Conservation (phyloP, 2,329 filamentous ascomycete genomes). For the Mycosphaerella sp. region DNA sequence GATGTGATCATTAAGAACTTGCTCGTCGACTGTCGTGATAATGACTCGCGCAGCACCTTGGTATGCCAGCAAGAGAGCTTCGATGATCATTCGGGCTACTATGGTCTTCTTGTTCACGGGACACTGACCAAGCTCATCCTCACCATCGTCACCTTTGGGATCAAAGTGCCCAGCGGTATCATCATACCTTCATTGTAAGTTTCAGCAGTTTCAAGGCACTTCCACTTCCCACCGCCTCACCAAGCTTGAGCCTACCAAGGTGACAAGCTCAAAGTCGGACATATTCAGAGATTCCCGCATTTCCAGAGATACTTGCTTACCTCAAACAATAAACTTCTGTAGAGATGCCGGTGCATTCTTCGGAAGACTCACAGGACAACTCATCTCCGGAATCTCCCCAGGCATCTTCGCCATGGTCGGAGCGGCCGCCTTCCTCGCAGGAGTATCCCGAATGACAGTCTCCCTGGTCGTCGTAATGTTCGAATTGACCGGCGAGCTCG, state of each 20-base stretch:
- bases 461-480: constrained; percentile 57
- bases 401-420: constrained; percentile 59
- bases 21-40: constrained; percentile 48
- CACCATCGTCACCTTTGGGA: constrained; percentile 54
- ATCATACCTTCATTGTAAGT: constrained; percentile 51
- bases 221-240: too few species aligned
- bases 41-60: constrained; percentile 37
- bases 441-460: constrained; percentile 55
- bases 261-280: too few species aligned
- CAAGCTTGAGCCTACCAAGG: too few species aligned
- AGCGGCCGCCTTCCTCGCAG: constrained; percentile 53
- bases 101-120: constrained; percentile 49
- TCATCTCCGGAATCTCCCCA: constrained; percentile 44
- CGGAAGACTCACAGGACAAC: constrained; percentile 49
- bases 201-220: too few species aligned
- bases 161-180: constrained; percentile 55
- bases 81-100: constrained; percentile 39
- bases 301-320: too few species aligned
- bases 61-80: constrained; percentile 48
- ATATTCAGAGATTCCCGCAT: too few species aligned
- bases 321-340: too few species aligned
- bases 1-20: constrained; percentile 53
- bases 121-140: constrained; percentile 51
- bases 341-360: constrained; percentile 52
- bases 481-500: constrained; percentile 54